These are phyloP conservation scores for Parastagonospora nodorum DNA, from an alignment of 2,329 filamentous ascomycete genomes.

Conservation along the genomic window DNA sequence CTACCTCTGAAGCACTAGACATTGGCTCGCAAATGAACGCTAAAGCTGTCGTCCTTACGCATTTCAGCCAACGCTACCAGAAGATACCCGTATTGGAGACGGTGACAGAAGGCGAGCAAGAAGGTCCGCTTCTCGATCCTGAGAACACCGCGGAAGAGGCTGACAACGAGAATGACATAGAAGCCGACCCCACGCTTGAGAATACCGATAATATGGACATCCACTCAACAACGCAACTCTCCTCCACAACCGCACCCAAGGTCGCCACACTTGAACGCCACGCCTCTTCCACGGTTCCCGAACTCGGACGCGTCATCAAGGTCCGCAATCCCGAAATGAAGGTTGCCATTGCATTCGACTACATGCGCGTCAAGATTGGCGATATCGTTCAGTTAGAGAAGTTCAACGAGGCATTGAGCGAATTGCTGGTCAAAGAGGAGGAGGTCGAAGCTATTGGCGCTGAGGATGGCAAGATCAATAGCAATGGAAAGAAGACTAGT, in stretches of 20 bases:
- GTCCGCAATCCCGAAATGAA: constrained; percentile 59
- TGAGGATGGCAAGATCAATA: constrained; percentile 19
- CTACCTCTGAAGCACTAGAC: constrained; percentile 80
- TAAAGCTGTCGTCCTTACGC: constrained; percentile 80
- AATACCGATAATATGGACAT: constrained; percentile 31
- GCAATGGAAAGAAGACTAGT: constrained; percentile 36
- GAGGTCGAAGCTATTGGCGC: constrained; percentile 11
- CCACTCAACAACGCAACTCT: constrained; percentile 6
- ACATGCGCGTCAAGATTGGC: constrained; percentile 74
- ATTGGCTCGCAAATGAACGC: constrained; percentile 81
- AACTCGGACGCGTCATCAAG: constrained; percentile 42
- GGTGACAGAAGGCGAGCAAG: constrained; percentile 36
- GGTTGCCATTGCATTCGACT: constrained; percentile 76
- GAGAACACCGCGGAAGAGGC: constrained; percentile 33
- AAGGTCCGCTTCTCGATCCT: constrained; percentile 20
- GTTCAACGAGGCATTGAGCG: constrained; percentile 64
- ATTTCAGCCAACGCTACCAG: constrained; percentile 94
- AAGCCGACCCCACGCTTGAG: constrained; percentile 22
- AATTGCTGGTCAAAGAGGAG: constrained; percentile 54
- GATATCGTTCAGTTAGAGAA: constrained; percentile 71
- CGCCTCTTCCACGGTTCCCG: constrained; percentile 6
- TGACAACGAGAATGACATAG: constrained; percentile 20
- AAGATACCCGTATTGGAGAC: constrained; percentile 65
- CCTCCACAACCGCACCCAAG: constrained; percentile 8
- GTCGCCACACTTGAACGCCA: constrained; percentile 14